Conservation (phyloP, 176 grass and related monocot genomes). For the Aegilops tauschii region DNA sequence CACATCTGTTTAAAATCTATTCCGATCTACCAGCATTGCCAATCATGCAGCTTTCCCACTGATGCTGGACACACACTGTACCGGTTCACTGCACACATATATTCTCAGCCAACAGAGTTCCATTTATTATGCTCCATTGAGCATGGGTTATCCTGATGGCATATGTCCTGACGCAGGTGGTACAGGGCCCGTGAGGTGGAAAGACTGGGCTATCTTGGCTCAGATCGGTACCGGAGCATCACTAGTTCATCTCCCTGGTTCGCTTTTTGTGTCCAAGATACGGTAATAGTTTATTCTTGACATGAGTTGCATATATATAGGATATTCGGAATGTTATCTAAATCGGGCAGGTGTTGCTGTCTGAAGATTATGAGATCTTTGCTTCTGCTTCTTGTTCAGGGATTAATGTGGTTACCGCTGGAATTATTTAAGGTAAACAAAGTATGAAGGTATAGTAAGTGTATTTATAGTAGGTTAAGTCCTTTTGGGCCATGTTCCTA, state of each 20-base stretch:
- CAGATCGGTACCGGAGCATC: conserved; percentile 28
- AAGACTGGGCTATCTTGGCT: conserved; percentile 19
- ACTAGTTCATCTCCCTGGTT: conserved; percentile 6
- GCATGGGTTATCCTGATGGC: conserved; percentile 20
- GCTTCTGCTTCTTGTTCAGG: neutral
- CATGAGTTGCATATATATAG: neutral
- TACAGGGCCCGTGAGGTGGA: conserved; percentile 24
- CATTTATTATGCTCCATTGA: neutral
- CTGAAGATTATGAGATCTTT: neutral
- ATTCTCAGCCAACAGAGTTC: conserved; percentile 34
- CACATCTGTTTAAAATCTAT: conserved; percentile 38
- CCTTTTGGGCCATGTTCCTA: neutral
- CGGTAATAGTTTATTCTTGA: conserved; percentile 27
- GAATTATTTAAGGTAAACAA: neutral
- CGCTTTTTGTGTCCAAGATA: conserved; percentile 6
- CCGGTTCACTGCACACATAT: conserved; percentile 28
- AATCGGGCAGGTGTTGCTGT: conserved; percentile 14
- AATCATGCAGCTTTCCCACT: conserved; percentile 43
- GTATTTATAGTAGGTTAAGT: neutral
- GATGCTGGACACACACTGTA: conserved; percentile 29
- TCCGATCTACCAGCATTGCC: conserved; percentile 24
- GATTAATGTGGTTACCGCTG: neutral
- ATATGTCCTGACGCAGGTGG: conserved; percentile 41
- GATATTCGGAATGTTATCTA: conserved; percentile 24
- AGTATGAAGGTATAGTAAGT: neutral